Conservation (phyloP, 306 rosid species). For the Pyrus pyrifolia region DNA sequence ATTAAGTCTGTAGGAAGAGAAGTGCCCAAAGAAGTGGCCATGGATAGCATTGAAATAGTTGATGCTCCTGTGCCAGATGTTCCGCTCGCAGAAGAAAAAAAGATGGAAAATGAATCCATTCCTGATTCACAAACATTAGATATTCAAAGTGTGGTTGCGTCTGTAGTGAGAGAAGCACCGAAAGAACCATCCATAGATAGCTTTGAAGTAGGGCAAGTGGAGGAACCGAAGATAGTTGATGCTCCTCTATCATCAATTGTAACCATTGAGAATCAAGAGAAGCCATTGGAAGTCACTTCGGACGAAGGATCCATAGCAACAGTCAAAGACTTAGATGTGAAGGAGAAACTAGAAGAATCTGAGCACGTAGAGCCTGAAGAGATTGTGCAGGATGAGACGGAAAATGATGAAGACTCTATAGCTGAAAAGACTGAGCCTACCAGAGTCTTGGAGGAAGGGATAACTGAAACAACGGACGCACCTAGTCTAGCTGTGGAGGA, state of each 20-base stretch:
- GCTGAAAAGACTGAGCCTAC: conserved; percentile 18
- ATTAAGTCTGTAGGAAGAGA: conserved; percentile 7
- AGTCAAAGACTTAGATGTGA: conserved; percentile 14
- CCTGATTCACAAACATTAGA: conserved; percentile 19
- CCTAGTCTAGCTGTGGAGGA: conserved; percentile 21
- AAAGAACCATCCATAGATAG: conserved; percentile 5
- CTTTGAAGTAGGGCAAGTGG: conserved; percentile 24
- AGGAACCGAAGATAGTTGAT: conserved; percentile 21
- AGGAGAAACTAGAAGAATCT: conserved; percentile 16
- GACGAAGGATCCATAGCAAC: conserved; percentile 14
- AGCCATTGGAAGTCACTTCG: conserved; percentile 6
- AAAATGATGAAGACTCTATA: conserved; percentile 16
- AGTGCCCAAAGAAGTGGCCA: conserved; percentile 4
- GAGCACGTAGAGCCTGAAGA: conserved; percentile 17
- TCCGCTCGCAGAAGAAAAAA: conserved; percentile 9
- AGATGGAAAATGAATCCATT: conserved; percentile 26
- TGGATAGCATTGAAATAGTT: conserved; percentile 11
- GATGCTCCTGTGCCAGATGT: not conserved
- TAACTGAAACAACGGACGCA: conserved; percentile 17
- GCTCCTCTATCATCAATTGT: conserved; percentile 15
- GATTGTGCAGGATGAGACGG: conserved; percentile 7
- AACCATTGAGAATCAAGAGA: conserved; percentile 18
- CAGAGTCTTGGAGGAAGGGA: conserved; percentile 8
- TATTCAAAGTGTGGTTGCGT: not conserved
- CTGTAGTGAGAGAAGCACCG: conserved; percentile 13